Evolutionary conservation across 257 asterid species (phyloP).

Genomic region (Salvia miltiorrhiza): DNA sequence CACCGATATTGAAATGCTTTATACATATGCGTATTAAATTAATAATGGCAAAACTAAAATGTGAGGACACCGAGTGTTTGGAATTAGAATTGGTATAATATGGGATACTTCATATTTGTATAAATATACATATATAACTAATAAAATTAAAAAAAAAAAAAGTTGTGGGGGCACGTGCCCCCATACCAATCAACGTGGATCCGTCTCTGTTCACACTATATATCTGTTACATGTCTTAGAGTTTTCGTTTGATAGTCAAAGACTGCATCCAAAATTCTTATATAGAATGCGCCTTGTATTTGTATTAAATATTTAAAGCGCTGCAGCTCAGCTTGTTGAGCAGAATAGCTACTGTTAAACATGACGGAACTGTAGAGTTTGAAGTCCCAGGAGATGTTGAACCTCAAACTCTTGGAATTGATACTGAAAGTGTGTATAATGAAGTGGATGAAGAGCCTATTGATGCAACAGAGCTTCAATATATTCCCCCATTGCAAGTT

Average conservation of each 20-base stretch:
- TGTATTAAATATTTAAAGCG: slow-evolving; percentile 41
- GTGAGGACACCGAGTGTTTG: no score
- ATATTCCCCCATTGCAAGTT: slow-evolving; percentile 80
- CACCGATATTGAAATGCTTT: no score
- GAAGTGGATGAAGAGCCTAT: slow-evolving; percentile 61
- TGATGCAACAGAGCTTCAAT: slow-evolving; percentile 62
- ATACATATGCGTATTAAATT: no score
- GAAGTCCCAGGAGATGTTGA: slow-evolving; percentile 79
- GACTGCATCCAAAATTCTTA: slow-evolving; percentile 44
- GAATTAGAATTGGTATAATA: no score
- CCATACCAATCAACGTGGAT: no score
- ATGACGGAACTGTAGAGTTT: slow-evolving; percentile 91
- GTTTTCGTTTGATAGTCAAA: slow-evolving; percentile 22
- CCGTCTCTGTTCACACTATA: no score
- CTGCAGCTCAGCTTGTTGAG: slow-evolving; percentile 90
- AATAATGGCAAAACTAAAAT: no score
- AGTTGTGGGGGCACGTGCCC: no score
- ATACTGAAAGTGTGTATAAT: slow-evolving; percentile 33
- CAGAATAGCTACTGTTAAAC: slow-evolving; percentile 86
- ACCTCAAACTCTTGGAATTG: slow-evolving; percentile 39
- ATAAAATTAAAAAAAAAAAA: no score
- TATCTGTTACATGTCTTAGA: not conserved
- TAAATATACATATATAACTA: no score
- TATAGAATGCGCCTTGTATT: slow-evolving; percentile 28
- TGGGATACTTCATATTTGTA: no score